phyloP scores from a whole-genome alignment of 139 green algal species.

The Astrephomene gubernaculifera region DNA sequence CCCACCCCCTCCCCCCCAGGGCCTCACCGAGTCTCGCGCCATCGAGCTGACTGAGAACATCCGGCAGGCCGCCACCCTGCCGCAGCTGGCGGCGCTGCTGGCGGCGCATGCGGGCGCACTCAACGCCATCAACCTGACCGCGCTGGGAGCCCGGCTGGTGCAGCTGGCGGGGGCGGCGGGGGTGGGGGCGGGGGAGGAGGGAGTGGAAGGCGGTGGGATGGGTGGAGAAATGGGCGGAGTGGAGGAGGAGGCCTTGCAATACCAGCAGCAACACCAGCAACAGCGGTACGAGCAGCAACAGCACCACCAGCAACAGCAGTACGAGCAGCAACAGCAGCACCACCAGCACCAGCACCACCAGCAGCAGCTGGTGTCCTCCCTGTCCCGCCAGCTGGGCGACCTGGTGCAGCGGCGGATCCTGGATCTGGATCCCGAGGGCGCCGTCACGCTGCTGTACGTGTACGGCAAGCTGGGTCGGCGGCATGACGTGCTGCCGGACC shows the following conservation, averaged over 20 bases:
- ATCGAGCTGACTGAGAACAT: conserved; percentile 39
- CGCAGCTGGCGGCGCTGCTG: conserved; percentile 6
- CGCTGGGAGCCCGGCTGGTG: conserved; percentile 1
- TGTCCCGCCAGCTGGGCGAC: neutral
- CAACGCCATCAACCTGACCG: conserved; percentile 42
- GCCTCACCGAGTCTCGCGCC: neutral
- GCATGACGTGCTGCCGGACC: conserved; percentile 18
- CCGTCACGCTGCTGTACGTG: conserved; percentile 32
- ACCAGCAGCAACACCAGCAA: too few relatives aligned
- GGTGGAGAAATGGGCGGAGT: neutral
- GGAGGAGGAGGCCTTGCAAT: neutral
- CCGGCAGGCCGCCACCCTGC: conserved; percentile 7
- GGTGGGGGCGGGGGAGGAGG: neutral
- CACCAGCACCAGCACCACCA: neutral
- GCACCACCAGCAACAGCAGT: too few relatives aligned
- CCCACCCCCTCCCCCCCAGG: neutral
- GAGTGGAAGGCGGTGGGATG: neutral
- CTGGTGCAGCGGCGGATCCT: conserved; percentile 27
- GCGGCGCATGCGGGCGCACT: conserved; percentile 1
- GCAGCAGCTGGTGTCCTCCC: too few relatives aligned
- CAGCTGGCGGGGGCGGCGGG: neutral
- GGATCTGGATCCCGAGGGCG: conserved; percentile 39
- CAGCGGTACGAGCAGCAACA: too few relatives aligned
- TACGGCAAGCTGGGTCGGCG: neutral
- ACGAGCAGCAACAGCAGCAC: too few relatives aligned